A percentile compares a stretch with the other conserved stretches of the same genome.
These are phyloP conservation scores for Xylaria sp. DNA, from an alignment of 2,329 filamentous ascomycete species.

Conservation along the genomic window DNA sequence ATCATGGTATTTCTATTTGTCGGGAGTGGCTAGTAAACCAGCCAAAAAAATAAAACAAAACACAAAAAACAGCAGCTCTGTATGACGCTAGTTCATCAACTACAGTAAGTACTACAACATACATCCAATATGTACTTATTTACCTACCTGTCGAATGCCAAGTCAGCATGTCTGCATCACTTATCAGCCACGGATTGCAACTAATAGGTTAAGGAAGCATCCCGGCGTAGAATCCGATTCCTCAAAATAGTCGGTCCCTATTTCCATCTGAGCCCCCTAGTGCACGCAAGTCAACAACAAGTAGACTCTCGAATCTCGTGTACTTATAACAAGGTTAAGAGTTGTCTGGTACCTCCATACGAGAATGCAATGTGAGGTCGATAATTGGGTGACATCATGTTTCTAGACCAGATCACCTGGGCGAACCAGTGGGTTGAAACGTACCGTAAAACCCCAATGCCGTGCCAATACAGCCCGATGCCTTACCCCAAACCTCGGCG, in stretches of 20 bases:
- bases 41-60: no score
- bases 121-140: no score
- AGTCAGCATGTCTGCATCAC: background rate
- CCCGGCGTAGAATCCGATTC: constrained; percentile 16
- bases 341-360: background rate
- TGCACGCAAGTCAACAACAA: background rate
- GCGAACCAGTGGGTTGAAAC: background rate
- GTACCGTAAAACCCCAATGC: background rate
- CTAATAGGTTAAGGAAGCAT: constrained; percentile 9
- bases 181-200: constrained; percentile 14
- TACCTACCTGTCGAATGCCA: no score
- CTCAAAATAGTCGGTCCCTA: background rate
- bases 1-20: constrained; percentile 3
- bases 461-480: background rate
- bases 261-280: background rate
- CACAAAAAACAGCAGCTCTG: constrained; percentile 13
- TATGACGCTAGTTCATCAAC: constrained; percentile 1
- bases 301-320: background rate
- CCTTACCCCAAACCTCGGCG: background rate
- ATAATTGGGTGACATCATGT: background rate
- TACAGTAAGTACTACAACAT: no score
- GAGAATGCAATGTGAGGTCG: background rate
- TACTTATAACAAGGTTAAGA: background rate
- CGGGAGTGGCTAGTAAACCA: background rate
- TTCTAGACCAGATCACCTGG: background rate